Evolutionary conservation across 2,329 filamentous ascomycete genomes (phyloP).

Genomic region (Penicillium occitanis): DNA sequence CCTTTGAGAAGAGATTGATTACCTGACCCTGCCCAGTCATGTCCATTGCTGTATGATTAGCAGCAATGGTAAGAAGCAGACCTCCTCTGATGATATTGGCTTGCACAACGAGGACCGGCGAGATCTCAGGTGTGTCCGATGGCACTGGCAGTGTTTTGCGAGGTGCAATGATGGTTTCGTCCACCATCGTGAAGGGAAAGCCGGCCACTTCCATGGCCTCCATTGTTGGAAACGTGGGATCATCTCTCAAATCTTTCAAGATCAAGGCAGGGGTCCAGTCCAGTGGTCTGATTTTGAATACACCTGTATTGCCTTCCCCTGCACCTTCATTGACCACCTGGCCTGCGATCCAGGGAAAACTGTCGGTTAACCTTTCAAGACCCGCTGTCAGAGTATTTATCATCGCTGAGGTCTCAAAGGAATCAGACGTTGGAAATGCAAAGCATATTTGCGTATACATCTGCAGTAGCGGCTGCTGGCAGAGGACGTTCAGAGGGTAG

Average conservation of each 20-base stretch:
- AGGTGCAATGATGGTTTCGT: slow-evolving; percentile 47
- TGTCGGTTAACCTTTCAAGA: not conserved
- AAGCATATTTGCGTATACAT: not conserved
- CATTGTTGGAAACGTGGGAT: slow-evolving; percentile 40
- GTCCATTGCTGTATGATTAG: slow-evolving; percentile 54
- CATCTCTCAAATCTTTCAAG: slow-evolving; percentile 46
- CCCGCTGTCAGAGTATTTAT: not conserved
- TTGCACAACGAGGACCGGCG: slow-evolving; percentile 50
- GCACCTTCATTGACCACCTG: slow-evolving; percentile 41
- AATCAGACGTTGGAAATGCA: not conserved
- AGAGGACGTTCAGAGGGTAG: not conserved
- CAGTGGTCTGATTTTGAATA: slow-evolving; percentile 44
- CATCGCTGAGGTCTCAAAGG: not conserved
- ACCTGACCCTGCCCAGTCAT: slow-evolving; percentile 51
- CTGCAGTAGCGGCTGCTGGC: not conserved
- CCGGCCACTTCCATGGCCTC: slow-evolving; percentile 37
- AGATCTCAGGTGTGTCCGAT: slow-evolving; percentile 20
- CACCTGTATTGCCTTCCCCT: slow-evolving; percentile 30
- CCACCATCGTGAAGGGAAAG: slow-evolving; percentile 29
- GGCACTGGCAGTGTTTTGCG: slow-evolving; percentile 41
- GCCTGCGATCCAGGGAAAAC: slow-evolving; percentile 50
- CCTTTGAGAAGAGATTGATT: slow-evolving; percentile 52
- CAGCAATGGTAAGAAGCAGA: slow-evolving; percentile 51
- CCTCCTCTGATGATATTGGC: slow-evolving; percentile 52
- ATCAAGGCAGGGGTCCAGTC: slow-evolving; percentile 36